phyloP scores from a whole-genome alignment of 2,329 filamentous ascomycete species.

The Neonectria punicea region DNA sequence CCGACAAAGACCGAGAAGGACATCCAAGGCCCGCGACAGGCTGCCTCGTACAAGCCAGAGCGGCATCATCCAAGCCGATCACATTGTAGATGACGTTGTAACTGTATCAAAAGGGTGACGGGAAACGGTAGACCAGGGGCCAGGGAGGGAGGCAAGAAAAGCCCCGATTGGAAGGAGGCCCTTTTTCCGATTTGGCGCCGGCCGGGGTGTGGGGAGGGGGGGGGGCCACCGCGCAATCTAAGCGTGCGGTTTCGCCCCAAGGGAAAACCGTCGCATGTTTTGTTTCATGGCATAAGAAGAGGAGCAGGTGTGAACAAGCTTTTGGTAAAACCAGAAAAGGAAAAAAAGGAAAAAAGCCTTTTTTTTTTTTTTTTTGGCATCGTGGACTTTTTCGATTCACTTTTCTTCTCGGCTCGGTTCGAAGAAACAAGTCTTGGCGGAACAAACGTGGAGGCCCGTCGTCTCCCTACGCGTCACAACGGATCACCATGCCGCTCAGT shows the following conservation, averaged over 20 bases:
- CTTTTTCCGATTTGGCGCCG: slow-evolving; percentile 1
- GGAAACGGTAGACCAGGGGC: too few species aligned
- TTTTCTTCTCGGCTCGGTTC: too few species aligned
- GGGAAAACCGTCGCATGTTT: not conserved
- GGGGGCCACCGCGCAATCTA: not conserved
- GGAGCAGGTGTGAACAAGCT: too few species aligned
- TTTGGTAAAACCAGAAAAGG: not conserved
- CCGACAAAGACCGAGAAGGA: not conserved
- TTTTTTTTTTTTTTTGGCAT: too few species aligned
- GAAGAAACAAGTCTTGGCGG: not conserved
- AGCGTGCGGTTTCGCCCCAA: not conserved
- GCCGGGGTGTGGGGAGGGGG: too few species aligned
- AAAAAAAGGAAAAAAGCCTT: not conserved
- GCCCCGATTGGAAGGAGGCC: slow-evolving; percentile 15
- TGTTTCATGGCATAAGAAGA: not conserved
- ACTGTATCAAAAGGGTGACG: not conserved
- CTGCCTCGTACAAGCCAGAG: not conserved
- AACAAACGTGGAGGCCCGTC: not conserved
- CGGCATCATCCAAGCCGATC: not conserved
- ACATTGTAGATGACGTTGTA: not conserved
- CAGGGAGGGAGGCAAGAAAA: not conserved
- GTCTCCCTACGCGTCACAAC: not conserved
- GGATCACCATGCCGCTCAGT: not conserved
- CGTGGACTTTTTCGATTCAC: too few species aligned
- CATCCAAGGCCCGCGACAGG: not conserved